These are phyloP conservation scores for Lodderomyces pseudojiufengensis DNA, from an alignment of 1,139 yeast species.

Conservation along the genomic window DNA sequence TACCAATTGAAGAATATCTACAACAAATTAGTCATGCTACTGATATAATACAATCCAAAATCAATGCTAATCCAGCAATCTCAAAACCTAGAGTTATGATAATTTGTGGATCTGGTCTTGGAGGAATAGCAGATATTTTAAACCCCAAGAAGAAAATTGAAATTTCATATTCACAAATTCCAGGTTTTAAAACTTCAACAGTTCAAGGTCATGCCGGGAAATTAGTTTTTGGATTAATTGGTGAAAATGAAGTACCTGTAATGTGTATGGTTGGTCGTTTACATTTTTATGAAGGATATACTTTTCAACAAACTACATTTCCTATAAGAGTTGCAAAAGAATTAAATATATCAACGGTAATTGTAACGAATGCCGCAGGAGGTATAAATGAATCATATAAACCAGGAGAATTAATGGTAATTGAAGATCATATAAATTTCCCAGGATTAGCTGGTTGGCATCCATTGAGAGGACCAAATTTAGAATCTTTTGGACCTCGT, in stretches of 20 bases:
- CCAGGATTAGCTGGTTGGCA: slow-evolving; percentile 90
- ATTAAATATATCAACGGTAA: slow-evolving; percentile 56
- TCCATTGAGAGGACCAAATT: slow-evolving; percentile 85
- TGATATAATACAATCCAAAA: slow-evolving; percentile 7
- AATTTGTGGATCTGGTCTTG: slow-evolving; percentile 93
- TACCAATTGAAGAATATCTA: slow-evolving; percentile 13
- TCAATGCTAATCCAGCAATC: slow-evolving; percentile 12
- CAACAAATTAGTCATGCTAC: slow-evolving; percentile 13
- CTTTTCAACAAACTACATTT: slow-evolving; percentile 74
- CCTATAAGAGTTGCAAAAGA: slow-evolving; percentile 75
- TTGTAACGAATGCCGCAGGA: slow-evolving; percentile 95
- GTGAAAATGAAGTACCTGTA: slow-evolving; percentile 67
- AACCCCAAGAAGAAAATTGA: slow-evolving; percentile 39
- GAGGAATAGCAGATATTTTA: slow-evolving; percentile 69
- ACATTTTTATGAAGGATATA: slow-evolving; percentile 90
- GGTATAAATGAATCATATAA: slow-evolving; percentile 64
- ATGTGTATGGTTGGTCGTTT: slow-evolving; percentile 92
- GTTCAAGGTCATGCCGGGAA: slow-evolving; percentile 90
- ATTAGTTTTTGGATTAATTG: slow-evolving; percentile 74
- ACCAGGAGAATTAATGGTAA: slow-evolving; percentile 89
- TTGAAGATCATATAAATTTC: slow-evolving; percentile 82
- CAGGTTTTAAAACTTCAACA: slow-evolving; percentile 78
- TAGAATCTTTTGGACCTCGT: slow-evolving; percentile 77
- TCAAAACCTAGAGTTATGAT: slow-evolving; percentile 61
- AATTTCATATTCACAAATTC: slow-evolving; percentile 65